Percentiles rank a stretch among this genome's conserved stretches.
These are phyloP conservation scores for Tetrahymena malaccensis DNA, from an alignment of 73 alveolate genomes.

Conservation along the genomic window DNA sequence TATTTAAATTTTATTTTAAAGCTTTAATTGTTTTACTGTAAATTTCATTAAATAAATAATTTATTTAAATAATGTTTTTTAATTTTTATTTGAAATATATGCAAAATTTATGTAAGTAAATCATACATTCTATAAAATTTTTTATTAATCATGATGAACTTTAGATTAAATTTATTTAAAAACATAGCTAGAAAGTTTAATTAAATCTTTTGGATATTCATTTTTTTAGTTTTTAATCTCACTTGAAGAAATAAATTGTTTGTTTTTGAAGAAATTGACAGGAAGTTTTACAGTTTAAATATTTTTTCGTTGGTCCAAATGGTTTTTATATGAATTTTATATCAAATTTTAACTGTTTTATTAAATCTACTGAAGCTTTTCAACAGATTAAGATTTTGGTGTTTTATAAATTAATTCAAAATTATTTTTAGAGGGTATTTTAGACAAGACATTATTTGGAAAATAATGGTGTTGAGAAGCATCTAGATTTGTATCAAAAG, in stretches of 20 bases:
- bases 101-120: too few relatives aligned
- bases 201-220: background rate
- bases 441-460: background rate
- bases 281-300: background rate
- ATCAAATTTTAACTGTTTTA: background rate
- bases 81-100: too few relatives aligned
- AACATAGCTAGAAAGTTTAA: background rate
- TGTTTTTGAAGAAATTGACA: background rate
- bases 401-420: background rate
- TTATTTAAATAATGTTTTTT: too few relatives aligned
- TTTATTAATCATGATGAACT: background rate
- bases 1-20: too few relatives aligned
- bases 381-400: background rate
- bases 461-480: background rate
- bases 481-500: background rate
- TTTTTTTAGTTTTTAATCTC: background rate
- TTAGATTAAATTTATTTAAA: background rate
- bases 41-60: too few relatives aligned
- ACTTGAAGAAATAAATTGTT: background rate
- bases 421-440: background rate
- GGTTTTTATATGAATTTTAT: background rate
- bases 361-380: background rate
- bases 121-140: too few relatives aligned
- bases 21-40: too few relatives aligned
- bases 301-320: background rate